Conservation (phyloP, 441 rosid species). For the Adansonia grandidieri region DNA sequence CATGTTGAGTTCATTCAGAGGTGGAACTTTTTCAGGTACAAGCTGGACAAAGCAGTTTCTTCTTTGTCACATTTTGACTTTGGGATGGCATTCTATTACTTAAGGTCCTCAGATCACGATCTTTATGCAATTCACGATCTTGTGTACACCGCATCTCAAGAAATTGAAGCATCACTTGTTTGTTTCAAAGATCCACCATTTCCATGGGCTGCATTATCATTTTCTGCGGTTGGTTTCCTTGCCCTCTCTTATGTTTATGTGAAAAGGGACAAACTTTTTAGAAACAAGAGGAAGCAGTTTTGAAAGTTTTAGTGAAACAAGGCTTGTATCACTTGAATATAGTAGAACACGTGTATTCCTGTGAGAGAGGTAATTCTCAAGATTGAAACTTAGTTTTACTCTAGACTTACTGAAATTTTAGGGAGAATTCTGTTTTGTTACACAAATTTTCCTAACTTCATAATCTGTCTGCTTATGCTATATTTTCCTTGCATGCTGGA, state of each 20-base stretch:
- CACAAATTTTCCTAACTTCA: not conserved
- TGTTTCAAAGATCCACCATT: conserved; percentile 95
- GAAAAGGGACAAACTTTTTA: conserved; percentile 68
- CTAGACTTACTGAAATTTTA: not conserved
- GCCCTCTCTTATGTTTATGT: conserved; percentile 56
- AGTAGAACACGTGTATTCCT: conserved; percentile 32
- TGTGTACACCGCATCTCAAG: conserved; percentile 77
- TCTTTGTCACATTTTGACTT: conserved; percentile 83
- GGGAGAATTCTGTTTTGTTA: not conserved
- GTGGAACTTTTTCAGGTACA: conserved; percentile 83
- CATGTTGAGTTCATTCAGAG: conserved; percentile 73
- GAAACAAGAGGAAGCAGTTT: conserved; percentile 90
- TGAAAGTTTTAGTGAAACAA: conserved; percentile 47
- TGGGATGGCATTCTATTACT: conserved; percentile 75
- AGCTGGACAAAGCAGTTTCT: conserved; percentile 78
- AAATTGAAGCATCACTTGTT: conserved; percentile 79
- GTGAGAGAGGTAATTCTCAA: conserved; percentile 18
- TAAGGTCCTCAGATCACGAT: conserved; percentile 84
- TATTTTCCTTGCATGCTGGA: conserved; percentile 12
- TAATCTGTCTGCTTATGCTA: conserved; percentile 17
- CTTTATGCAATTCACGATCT: conserved; percentile 75
- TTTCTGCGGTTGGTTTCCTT: conserved; percentile 57
- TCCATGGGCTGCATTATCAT: conserved; percentile 71
- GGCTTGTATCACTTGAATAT: conserved; percentile 42
- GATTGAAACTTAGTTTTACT: not conserved